These are phyloP conservation scores for Neurospora tetrasperma DNA, from an alignment of 495 filamentous ascomycete species.

Conservation along the genomic window DNA sequence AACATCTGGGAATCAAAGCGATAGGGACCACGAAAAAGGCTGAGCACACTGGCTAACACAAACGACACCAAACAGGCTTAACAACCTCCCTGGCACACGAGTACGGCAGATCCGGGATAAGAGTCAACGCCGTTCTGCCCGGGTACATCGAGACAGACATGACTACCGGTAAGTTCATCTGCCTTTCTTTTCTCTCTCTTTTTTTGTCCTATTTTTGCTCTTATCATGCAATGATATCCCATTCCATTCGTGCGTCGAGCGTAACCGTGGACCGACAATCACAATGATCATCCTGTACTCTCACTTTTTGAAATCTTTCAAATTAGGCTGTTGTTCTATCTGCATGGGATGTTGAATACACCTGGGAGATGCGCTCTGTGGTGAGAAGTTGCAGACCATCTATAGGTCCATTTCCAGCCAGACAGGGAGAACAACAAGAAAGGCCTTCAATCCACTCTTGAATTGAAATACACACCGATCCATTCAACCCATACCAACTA, in stretches of 20 bases:
- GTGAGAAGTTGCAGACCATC: no score
- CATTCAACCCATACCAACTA: no score
- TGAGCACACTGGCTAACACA: slow-evolving; percentile 1
- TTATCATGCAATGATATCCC: not conserved
- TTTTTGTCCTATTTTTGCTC: not conserved
- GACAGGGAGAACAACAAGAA: no score
- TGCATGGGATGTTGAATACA: no score
- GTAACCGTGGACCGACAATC: not conserved
- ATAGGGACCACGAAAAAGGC: not conserved
- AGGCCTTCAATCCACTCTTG: not conserved
- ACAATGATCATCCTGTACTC: no score
- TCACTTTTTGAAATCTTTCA: no score
- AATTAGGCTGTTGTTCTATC: no score
- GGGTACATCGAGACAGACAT: slow-evolving; percentile 75
- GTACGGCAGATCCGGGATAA: slow-evolving; percentile 43
- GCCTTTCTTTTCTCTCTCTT: not conserved
- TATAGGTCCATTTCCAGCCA: no score
- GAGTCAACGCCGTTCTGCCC: slow-evolving; percentile 74
- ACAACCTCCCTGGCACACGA: slow-evolving; percentile 63
- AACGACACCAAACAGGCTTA: slow-evolving; percentile 34
- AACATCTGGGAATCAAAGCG: no score
- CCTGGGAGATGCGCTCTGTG: no score
- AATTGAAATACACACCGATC: not conserved
- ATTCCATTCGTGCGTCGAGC: no score
- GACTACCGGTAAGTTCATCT: slow-evolving; percentile 49